Base-by-base conservation (phyloP, 148 eudicot species). In the Persicaria tinctoria region DNA sequence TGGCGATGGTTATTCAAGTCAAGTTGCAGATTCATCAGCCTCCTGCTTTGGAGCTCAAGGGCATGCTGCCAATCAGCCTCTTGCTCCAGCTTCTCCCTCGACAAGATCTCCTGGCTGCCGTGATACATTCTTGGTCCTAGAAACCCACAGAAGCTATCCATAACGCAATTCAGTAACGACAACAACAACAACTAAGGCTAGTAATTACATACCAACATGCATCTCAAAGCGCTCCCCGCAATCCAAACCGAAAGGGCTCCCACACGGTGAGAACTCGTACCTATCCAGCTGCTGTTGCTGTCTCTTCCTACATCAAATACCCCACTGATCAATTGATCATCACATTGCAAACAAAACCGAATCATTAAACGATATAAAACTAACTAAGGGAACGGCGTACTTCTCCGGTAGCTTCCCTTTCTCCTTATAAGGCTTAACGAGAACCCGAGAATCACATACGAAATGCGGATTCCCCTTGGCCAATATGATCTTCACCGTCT, bases 381-480 rank as follows among this genome's bases (percentile, higher is more conserved):
- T 23, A 23, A 23, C 27, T 32, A 32, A 4, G 11, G 9, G 4
- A 10, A 27, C 12, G 71, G 9, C 73, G 17, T 70, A 70, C 73
- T 86, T 93, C 78, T 89, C 93, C 9, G 85, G 90, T 44, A 89
- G 69, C 80, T 91, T 93, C 45, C 96, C 96, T 76, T 93, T 93
- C 86, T 93, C 98, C 84, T 32, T 32, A 32, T 32, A 32, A 32
- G 41, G 41, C 41, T 32, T 32, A 32, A 32, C 41, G 3, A 32
- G 41, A 32, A 32, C 41, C 41, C 41, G 41, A 32, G 41, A 32
- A 32, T 32, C 41, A 32, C 41, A 32, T 32, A 32, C 41, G 41
- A 32, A 32, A 32, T 32, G 41, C 41, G 41, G 41, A 32, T 32
- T 32, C 41, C 98, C 98, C 82, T 89, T 93, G 17, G 93, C 88